Conservation (phyloP, 2,329 filamentous ascomycete species). For the Alternaria burnsii region DNA sequence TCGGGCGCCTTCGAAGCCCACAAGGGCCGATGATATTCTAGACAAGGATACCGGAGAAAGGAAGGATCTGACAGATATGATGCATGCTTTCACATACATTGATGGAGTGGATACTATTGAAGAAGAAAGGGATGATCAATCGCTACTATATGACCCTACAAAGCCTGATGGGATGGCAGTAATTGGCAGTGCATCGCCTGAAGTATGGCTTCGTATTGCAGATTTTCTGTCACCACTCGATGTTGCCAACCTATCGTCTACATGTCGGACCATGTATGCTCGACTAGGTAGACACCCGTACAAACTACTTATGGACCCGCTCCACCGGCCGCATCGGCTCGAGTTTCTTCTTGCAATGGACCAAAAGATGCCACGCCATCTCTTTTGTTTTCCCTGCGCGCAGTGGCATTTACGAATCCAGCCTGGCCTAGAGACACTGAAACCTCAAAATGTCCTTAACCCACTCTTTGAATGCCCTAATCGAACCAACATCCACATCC, state of each 20-base stretch:
- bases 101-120: slow-evolving; percentile 34
- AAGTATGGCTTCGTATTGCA: slow-evolving; percentile 37
- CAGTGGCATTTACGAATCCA: slow-evolving; percentile 64
- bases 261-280: slow-evolving; percentile 38
- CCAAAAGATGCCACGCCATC: slow-evolving; percentile 60
- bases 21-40: slow-evolving; percentile 31
- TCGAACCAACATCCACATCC: slow-evolving; percentile 59
- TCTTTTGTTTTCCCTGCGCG: slow-evolving; percentile 67
- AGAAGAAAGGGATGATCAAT: slow-evolving; percentile 23
- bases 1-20: slow-evolving; percentile 22
- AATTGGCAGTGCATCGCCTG: slow-evolving; percentile 31
- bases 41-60: slow-evolving; percentile 45
- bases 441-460: slow-evolving; percentile 63
- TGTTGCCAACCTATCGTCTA: slow-evolving; percentile 39
- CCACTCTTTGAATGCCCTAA: slow-evolving; percentile 66
- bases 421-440: slow-evolving; percentile 62
- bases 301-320: slow-evolving; percentile 42
- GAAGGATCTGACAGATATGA: slow-evolving; percentile 45
- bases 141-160: slow-evolving; percentile 33
- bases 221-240: slow-evolving; percentile 40
- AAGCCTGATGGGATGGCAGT: slow-evolving; percentile 36
- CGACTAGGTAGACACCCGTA: slow-evolving; percentile 36
- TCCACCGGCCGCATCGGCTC: slow-evolving; percentile 57
- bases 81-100: slow-evolving; percentile 43
- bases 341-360: slow-evolving; percentile 64